Evolutionary conservation across 2,329 filamentous ascomycete species (phyloP), one percentile per base, ranked within the genome.

Genomic region (Diaporthe vexans): DNA sequence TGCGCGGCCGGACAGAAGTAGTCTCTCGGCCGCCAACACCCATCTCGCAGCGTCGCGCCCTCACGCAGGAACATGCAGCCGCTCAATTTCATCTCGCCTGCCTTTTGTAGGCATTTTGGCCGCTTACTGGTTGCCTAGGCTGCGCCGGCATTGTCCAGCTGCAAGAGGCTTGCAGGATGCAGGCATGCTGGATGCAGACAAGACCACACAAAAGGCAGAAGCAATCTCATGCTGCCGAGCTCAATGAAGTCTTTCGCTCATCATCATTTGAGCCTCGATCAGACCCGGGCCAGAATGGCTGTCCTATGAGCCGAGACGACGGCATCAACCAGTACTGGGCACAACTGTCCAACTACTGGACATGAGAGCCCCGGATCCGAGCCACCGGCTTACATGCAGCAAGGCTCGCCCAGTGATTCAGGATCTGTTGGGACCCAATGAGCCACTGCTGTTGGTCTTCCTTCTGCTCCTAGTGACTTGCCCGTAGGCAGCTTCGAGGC

Each of bases 61-160:
- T 71, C 52, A 75, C 59, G 72, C 74, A 74, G 68, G 74, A 75
- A 74, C 74, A 63, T 75, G 72, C 72, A 75, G 72, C 68, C 17
- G 58, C 58, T 59, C 72, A 75, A 75, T 74, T 73, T 73, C 74
- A 29, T 48, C 61, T 70, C 29, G 65, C 74, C 63, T 72, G 58
- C 74, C 72, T 67, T 24, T 69, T 54, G 63, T 68, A 26, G 63
- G 33, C 33, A 68, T 54, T 68, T 68, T 40, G 48, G n/a, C 26
- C 63, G 48, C 33, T 54, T 54, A 68, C 63, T 54, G 63, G 63
- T n/a, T 68, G 48, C 26, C 63, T 21, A 24, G 8, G 33, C 63
- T 26, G 29, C 29, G 46, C 61, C 61, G 46, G 17, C 61, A 37
- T 11, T 35, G 29, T 54, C 48, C 33, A 65, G 65, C 57, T 52